Base-by-base conservation (phyloP, 441 rosid genomes). In the Aquilaria agallochum region DNA sequence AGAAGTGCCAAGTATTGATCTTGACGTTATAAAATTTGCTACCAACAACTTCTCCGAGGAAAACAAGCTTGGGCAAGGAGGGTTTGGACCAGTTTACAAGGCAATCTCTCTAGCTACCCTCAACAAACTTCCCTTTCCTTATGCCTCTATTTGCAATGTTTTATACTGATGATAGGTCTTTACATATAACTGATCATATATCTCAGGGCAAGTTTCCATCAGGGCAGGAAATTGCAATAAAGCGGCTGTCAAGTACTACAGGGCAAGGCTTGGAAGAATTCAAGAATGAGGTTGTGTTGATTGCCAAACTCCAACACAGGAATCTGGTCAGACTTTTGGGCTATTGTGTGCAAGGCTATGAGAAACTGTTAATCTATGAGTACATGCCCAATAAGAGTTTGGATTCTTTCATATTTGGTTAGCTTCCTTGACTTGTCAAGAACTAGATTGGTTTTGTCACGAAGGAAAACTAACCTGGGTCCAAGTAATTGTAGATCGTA, bases 351-450 rank as follows among this genome's bases (percentile, higher is more conserved):
- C 32, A 46, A 49, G 67, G 74, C 55, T 68, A 75, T 5, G 79
- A 75, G 48, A 75, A 75, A 42, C 65, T 75, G 53, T 52, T 68
- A 13, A 59, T 75, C 30, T 75, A 75, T 32, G 76, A 75, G 45
- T 72, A 71, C 55, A 72, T 71, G 73, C 73, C 73, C 12, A 75
- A 71, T 68, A 72, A 40, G 62, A 75, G 76, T 31, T 65, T 75
- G 40, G 79, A 75, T n/a, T 71, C 73, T 2, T 72, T 71, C 60
- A 27, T 75, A 61, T 75, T 72, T 32, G 76, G 79, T 75, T 2
- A 68, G 73, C 40, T 10, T 63, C 54, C 53, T 52, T 6, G 4
- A 20, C 14, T 32, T 62, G 9, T 11, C 15, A 47, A n/a, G 15
- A 50, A 5, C 15, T 0, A 6, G 15, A 5, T 11, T 33, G 11